A percentile compares a stretch with the other conserved stretches of the same genome.
phyloP scores from a whole-genome alignment of 1,139 yeast genomes.

The Scheffersomyces segobiensis region DNA sequence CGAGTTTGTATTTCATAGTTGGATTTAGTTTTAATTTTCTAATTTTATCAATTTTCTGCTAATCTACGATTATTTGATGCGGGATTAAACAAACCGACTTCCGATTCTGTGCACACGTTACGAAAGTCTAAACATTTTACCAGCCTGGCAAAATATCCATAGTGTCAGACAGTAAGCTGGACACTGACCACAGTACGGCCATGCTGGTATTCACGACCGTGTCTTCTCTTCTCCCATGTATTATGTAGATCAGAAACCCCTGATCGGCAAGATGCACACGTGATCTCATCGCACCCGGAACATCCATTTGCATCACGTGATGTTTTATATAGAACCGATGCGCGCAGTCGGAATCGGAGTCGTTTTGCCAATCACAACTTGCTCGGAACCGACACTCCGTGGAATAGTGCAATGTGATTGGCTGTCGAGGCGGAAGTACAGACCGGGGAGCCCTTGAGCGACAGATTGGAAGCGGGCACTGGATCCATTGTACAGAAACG shows the following conservation, averaged over 20 bases:
- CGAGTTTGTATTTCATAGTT: background rate
- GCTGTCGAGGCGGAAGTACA: background rate
- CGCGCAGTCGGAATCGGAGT: background rate
- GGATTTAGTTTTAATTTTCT: background rate
- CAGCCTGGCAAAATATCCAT: background rate
- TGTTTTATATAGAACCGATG: background rate
- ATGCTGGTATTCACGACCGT: background rate
- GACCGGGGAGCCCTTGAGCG: background rate
- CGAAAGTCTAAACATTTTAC: background rate
- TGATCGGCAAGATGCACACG: background rate
- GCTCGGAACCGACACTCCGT: constrained; percentile 3
- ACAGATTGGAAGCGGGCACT: background rate
- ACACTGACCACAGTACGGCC: background rate
- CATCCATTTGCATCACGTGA: background rate
- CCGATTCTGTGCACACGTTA: background rate
- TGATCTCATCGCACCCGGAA: background rate
- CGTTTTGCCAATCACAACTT: background rate
- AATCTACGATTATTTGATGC: background rate
- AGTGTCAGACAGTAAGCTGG: background rate
- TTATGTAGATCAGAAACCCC: background rate
- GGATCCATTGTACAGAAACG: background rate
- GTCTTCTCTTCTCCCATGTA: background rate
- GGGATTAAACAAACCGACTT: background rate
- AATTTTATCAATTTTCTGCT: background rate
- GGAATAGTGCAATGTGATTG: constrained; percentile 3